Evolutionary conservation across 192 early-diverging fungal species (phyloP).

Genomic region (Cetraspora pellucida): DNA sequence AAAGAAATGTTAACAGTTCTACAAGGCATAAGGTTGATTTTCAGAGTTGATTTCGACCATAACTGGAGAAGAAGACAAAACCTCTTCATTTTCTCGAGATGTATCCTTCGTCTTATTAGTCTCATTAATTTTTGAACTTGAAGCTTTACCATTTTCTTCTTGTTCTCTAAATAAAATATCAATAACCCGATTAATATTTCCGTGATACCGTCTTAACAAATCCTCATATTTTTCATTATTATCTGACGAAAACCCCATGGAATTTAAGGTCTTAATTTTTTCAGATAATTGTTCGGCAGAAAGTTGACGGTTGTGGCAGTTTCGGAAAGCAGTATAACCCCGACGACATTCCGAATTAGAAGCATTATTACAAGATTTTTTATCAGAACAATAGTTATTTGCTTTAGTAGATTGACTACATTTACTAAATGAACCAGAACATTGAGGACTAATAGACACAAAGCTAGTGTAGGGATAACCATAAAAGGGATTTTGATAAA

Average conservation of each 20-base stretch:
- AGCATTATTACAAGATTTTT: not conserved
- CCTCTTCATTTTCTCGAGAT: too few species aligned
- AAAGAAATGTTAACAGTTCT: too few species aligned
- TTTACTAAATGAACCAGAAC: too few species aligned
- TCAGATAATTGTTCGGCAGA: not conserved
- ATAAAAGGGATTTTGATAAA: not conserved
- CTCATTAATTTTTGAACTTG: too few species aligned
- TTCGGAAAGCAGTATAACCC: not conserved
- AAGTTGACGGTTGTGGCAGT: not conserved
- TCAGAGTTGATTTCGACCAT: too few species aligned
- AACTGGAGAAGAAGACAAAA: too few species aligned
- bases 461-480: not conserved
- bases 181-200: conserved; percentile 6
- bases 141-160: not conserved
- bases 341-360: not conserved
- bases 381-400: too few species aligned
- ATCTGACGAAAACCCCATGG: not conserved
- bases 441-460: not conserved
- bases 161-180: not conserved
- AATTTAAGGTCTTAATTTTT: not conserved
- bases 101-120: too few species aligned
- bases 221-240: not conserved
- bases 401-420: too few species aligned
- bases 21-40: too few species aligned
- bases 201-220: not conserved